Conservation (phyloP, 352 stramenopile genomes). For the Phytophthora kernoviae region DNA sequence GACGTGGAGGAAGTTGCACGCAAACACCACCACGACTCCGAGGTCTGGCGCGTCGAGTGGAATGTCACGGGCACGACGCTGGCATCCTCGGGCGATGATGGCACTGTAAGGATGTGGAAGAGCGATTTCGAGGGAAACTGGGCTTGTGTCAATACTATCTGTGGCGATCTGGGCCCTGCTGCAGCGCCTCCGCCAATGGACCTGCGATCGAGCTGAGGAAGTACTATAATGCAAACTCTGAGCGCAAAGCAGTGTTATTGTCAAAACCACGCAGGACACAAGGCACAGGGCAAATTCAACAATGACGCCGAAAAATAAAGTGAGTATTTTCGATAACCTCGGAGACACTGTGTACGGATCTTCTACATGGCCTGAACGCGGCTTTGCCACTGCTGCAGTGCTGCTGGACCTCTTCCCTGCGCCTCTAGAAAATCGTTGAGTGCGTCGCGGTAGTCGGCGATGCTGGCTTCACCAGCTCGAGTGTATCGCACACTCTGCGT, state of each 20-base stretch:
- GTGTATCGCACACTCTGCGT: slow-evolving; percentile 48
- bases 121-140: slow-evolving; percentile 92
- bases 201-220: slow-evolving; percentile 32
- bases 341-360: slow-evolving; percentile 2
- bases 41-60: slow-evolving; percentile 97
- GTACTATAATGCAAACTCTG: background rate
- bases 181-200: slow-evolving; percentile 40
- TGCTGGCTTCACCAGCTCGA: slow-evolving; percentile 44
- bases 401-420: slow-evolving; percentile 45
- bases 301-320: slow-evolving; percentile 14
- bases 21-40: slow-evolving; percentile 86
- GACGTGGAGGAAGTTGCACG: slow-evolving; percentile 75
- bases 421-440: slow-evolving; percentile 74
- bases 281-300: background rate
- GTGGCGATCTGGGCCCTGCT: slow-evolving; percentile 62
- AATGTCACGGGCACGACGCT: slow-evolving; percentile 97
- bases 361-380: slow-evolving; percentile 31
- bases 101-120: slow-evolving; percentile 96
- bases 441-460: slow-evolving; percentile 75
- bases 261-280: background rate
- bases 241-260: background rate
- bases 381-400: slow-evolving; percentile 59
- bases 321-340: slow-evolving; percentile 20
- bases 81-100: slow-evolving; percentile 93
- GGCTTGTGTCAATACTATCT: slow-evolving; percentile 90